Evolutionary conservation across 257 asterid genomes (phyloP), one percentile per base, ranked within the genome.

Genomic region (Solanum ossicruentum): DNA sequence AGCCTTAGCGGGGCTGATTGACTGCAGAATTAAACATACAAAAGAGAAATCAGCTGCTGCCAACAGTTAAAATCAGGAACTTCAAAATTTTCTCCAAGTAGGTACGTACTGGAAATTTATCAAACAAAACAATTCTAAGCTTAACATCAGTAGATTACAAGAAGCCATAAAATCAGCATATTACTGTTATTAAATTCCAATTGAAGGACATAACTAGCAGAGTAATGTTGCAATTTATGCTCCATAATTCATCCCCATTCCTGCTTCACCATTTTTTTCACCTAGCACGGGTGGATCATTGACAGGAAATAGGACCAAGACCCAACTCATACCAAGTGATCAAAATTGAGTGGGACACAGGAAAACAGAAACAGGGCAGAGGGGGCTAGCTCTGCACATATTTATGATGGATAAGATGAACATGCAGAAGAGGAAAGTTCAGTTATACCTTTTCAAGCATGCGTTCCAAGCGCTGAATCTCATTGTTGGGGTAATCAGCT

Each of bases 401-500:
- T 70, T 70, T 70, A 70, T 69, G 51, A 69, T 52, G 65, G 47
- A 26, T 26, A 52, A 78, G 63, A 77, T 26, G 15, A 78, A 17
- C 28, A 54, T 15, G 49, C 60, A 49, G 61, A 75, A 75, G 49
- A 78, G 17, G 66, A 49, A 11, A 41, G 45, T 70, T 13, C 71
- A n/a, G 45, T 41, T 63, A 43, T 93, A 96, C 99, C 99, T 96
- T 96, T 85, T 95, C 89, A 88, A 96, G 93, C 65, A 96, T 86
- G 85, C 99, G 97, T 20, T 96, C 98, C 89, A 96, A 85, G 65
- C 98, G 90, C 81, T 84, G 90, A 86, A 92, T 87, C 89, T 96
- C 99, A 65, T 93, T 95, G 91, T 89, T 93, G 83, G 98, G 91
- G 79, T 93, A 95, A 87, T 96, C 97, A 84, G 94, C 87, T 85